Conservation (phyloP, 2,329 filamentous ascomycete genomes). For the Hypoxylon sp. region DNA sequence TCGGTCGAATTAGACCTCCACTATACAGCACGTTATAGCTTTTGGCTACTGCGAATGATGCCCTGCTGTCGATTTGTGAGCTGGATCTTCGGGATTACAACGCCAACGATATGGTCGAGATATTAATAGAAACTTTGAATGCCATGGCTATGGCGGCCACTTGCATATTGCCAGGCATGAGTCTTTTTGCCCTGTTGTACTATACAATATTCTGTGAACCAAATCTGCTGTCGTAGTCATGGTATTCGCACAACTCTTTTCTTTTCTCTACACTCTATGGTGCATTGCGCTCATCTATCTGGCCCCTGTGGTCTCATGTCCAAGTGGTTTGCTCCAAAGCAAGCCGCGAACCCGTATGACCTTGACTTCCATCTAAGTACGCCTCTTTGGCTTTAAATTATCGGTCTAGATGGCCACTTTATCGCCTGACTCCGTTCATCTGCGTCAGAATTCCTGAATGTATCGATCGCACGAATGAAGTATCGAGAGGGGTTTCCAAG, state of each 20-base stretch:
- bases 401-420: neutral
- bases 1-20: neutral
- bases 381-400: neutral
- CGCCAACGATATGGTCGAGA: neutral
- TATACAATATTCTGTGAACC: neutral
- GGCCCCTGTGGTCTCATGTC: neutral
- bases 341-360: neutral
- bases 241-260: neutral
- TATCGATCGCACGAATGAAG: neutral
- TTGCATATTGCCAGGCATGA: neutral
- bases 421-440: neutral
- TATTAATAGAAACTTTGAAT: neutral
- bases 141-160: neutral
- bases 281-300: slow-evolving; percentile 3
- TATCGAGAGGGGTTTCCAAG: neutral
- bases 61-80: neutral
- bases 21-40: neutral
- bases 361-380: neutral
- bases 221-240: neutral
- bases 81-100: no score
- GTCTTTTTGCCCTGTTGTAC: neutral
- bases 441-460: neutral
- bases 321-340: neutral
- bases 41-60: neutral
- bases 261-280: neutral